A percentile compares a stretch with the other conserved stretches of the same genome.
These are phyloP conservation scores for Scheffersomyces stipitis DNA, from an alignment of 805 yeast species.

Conservation along the genomic window DNA sequence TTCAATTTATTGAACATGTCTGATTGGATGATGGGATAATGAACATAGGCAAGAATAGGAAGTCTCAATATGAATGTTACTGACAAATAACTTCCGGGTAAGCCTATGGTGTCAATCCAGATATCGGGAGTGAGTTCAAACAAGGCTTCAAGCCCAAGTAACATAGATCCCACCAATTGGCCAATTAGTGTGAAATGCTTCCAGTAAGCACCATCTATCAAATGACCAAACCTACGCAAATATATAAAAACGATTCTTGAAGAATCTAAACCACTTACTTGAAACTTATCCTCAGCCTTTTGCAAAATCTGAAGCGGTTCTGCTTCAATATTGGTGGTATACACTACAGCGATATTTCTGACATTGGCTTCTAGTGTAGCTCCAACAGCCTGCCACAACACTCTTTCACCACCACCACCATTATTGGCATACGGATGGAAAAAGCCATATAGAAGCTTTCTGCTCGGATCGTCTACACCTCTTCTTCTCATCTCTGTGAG, in stretches of 20 bases:
- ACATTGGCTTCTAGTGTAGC: conserved; percentile 55
- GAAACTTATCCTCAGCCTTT: conserved; percentile 57
- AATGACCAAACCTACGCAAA: conserved; percentile 48
- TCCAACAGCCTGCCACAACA: conserved; percentile 89
- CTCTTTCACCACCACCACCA: conserved; percentile 98
- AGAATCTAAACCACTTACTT: conserved; percentile 44
- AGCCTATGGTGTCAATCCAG: conserved; percentile 94
- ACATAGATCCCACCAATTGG: conserved; percentile 79
- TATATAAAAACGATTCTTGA: conserved; percentile 61
- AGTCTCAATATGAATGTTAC: conserved; percentile 55
- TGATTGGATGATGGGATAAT: conserved; percentile 84
- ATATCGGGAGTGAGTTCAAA: conserved; percentile 73
- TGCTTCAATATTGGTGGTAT: conserved; percentile 63
- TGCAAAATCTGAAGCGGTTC: conserved; percentile 48
- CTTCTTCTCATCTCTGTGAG: conserved; percentile 27
- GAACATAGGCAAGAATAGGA: conserved; percentile 88
- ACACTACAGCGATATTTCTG: conserved; percentile 61
- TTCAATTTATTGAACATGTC: conserved; percentile 78
- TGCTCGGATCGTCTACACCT: conserved; percentile 32
- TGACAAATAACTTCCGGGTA: conserved; percentile 80
- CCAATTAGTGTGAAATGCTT: conserved; percentile 78
- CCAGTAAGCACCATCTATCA: conserved; percentile 75
- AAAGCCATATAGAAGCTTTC: conserved; percentile 67
- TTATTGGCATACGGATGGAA: conserved; percentile 96
- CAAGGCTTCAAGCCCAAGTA: conserved; percentile 71